Evolutionary conservation across 1,139 yeast genomes (phyloP).

Genomic region (Blastobotrys elegans): DNA sequence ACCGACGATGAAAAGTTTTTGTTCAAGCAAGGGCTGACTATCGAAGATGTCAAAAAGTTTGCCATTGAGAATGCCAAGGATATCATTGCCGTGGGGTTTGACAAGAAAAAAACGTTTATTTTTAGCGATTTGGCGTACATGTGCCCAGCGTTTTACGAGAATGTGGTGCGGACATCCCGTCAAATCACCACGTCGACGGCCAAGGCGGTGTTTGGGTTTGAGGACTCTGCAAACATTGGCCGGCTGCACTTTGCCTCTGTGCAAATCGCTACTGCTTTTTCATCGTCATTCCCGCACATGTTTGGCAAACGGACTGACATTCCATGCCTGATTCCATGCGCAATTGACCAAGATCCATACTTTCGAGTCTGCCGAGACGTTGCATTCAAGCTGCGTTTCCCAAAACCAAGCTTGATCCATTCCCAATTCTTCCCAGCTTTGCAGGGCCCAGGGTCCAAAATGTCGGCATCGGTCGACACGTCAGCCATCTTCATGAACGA

Average conservation of each 20-base stretch:
- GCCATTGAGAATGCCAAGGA: conserved; percentile 79
- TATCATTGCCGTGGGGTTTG: conserved; percentile 90
- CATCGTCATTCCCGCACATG: conserved; percentile 91
- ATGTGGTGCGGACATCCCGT: conserved; percentile 88
- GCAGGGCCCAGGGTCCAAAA: conserved; percentile 94
- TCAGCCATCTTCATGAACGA: conserved; percentile 93
- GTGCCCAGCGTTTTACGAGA: conserved; percentile 93
- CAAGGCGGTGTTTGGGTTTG: conserved; percentile 95
- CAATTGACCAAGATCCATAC: conserved; percentile 98
- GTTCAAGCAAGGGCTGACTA: conserved; percentile 84
- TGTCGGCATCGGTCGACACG: conserved; percentile 88
- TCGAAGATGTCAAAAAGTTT: conserved; percentile 79
- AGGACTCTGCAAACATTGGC: conserved; percentile 92
- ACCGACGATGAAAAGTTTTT: conserved; percentile 98
- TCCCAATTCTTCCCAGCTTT: conserved; percentile 97
- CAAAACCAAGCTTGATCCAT: conserved; percentile 90
- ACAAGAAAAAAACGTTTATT: conserved; percentile 89
- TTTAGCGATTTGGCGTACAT: conserved; percentile 89
- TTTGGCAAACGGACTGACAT: conserved; percentile 73
- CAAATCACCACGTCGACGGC: conserved; percentile 96
- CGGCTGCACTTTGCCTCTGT: conserved; percentile 91
- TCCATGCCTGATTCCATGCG: conserved; percentile 97
- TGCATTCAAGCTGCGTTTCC: conserved; percentile 82
- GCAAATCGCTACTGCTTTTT: conserved; percentile 94
- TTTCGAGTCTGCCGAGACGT: conserved; percentile 97